A percentile compares a stretch with the other conserved stretches of the same genome.
These are phyloP conservation scores for Lactarius quietus DNA, from an alignment of 768 basidiomycete species.

Conservation along the genomic window DNA sequence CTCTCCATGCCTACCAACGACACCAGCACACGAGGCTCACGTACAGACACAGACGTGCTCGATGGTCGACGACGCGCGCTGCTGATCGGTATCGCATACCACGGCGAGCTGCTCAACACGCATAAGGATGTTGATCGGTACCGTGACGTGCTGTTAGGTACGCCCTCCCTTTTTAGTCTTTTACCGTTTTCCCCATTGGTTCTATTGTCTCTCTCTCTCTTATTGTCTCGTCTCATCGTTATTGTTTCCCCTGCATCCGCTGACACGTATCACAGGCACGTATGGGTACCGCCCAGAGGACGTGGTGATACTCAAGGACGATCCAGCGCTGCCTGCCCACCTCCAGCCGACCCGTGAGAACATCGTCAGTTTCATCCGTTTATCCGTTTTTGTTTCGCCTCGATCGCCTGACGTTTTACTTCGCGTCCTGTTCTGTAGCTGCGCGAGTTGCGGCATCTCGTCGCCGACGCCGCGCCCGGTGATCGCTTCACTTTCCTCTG, in stretches of 20 bases:
- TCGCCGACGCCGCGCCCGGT: constrained; percentile 26
- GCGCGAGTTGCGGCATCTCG: constrained; percentile 23
- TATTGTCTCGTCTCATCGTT: not conserved
- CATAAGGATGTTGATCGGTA: constrained; percentile 25
- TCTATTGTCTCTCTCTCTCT: not conserved
- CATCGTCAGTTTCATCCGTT: constrained; percentile 7
- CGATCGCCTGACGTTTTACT: not conserved
- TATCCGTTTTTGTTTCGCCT: not conserved
- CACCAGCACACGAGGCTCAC: not conserved
- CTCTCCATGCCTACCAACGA: not conserved
- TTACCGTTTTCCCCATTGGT: not conserved
- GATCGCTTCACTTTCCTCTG: constrained; percentile 31
- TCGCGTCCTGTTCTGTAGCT: not conserved
- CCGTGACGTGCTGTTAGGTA: constrained; percentile 17
- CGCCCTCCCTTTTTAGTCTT: not conserved
- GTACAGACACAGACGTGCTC: not conserved
- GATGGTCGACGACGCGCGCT: constrained; percentile 18
- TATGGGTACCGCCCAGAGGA: constrained; percentile 22
- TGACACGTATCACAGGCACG: not conserved
- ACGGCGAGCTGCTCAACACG: constrained; percentile 21
- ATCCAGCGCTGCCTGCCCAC: not conserved
- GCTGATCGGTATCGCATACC: constrained; percentile 26
- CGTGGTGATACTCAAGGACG: constrained; percentile 21
- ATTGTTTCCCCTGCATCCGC: too few relatives aligned
- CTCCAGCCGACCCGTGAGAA: constrained; percentile 23